phyloP scores from a whole-genome alignment of 768 basidiomycete species.

The Phylloporus scabripes region DNA sequence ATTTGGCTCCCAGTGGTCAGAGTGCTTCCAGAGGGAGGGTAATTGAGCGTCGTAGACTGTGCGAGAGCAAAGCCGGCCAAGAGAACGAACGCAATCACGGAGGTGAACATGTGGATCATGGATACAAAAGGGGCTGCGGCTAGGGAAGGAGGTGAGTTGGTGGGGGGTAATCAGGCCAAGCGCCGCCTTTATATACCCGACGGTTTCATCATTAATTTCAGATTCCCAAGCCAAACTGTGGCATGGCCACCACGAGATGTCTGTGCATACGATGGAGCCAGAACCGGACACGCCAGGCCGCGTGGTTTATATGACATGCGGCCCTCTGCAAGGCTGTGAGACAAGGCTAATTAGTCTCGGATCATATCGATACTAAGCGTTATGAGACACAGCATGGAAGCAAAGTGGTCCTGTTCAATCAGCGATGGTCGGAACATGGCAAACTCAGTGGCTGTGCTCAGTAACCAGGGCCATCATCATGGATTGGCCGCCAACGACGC shows the following conservation, averaged over 20 bases:
- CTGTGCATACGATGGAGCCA: not conserved
- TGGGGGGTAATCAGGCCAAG: too few species aligned
- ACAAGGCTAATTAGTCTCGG: constrained; percentile 4
- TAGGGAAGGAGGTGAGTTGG: not conserved
- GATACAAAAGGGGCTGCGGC: not conserved
- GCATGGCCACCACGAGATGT: not conserved
- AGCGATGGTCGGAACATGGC: too few species aligned
- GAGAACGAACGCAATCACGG: constrained; percentile 10
- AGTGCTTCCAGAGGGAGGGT: constrained; percentile 1
- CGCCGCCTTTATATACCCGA: constrained; percentile 17
- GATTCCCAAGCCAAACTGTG: not conserved
- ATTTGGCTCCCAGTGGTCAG: constrained; percentile 1
- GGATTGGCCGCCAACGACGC: too few species aligned
- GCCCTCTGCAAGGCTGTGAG: constrained; percentile 1
- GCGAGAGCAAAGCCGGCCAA: constrained; percentile 9
- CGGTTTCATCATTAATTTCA: not conserved
- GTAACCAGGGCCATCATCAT: too few species aligned
- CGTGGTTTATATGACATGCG: not conserved
- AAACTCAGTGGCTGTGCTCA: too few species aligned
- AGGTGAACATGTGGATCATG: constrained; percentile 16
- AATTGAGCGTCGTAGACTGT: constrained; percentile 4
- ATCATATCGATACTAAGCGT: not conserved
- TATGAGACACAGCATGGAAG: not conserved
- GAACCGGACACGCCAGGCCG: constrained; percentile 8
- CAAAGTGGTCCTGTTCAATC: too few species aligned